phyloP scores from a whole-genome alignment of 495 filamentous ascomycete species.

The Lentithecium fluviatile region DNA sequence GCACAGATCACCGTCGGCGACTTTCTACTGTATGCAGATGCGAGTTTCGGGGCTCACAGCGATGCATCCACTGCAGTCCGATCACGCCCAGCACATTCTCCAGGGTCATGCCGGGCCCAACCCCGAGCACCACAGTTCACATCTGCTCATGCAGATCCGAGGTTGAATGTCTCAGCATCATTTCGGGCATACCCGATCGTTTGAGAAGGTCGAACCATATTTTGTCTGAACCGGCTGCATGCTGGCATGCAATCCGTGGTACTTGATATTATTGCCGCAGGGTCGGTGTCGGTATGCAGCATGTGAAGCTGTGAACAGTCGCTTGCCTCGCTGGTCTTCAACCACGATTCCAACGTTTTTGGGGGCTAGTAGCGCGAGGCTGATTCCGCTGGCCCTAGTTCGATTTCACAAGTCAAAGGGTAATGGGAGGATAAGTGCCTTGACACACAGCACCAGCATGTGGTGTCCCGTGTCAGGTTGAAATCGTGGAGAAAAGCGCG shows the following conservation, averaged over 20 bases:
- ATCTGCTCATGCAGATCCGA: not conserved
- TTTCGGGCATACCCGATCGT: not conserved
- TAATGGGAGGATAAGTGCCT: too few relatives aligned
- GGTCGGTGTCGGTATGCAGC: too few relatives aligned
- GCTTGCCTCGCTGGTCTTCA: too few relatives aligned
- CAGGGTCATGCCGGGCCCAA: not conserved
- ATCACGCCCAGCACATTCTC: not conserved
- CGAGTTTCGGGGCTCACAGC: too few relatives aligned
- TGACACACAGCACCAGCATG: too few relatives aligned
- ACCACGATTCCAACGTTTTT: too few relatives aligned
- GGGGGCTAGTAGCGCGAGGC: too few relatives aligned
- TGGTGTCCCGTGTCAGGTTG: too few relatives aligned
- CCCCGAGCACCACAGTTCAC: not conserved
- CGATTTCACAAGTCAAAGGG: too few relatives aligned
- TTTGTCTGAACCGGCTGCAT: not conserved
- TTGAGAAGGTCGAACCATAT: not conserved
- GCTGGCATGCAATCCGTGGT: not conserved
- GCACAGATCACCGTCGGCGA: not conserved
- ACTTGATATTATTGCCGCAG: not conserved
- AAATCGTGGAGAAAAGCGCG: not conserved
- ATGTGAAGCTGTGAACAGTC: too few relatives aligned
- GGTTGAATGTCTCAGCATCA: slow-evolving; percentile 1
- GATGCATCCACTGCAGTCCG: too few relatives aligned
- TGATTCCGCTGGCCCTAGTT: too few relatives aligned
- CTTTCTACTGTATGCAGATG: not conserved